Evolutionary conservation across 73 alveolate species (phyloP).

Genomic region (Stentor coeruleus): DNA sequence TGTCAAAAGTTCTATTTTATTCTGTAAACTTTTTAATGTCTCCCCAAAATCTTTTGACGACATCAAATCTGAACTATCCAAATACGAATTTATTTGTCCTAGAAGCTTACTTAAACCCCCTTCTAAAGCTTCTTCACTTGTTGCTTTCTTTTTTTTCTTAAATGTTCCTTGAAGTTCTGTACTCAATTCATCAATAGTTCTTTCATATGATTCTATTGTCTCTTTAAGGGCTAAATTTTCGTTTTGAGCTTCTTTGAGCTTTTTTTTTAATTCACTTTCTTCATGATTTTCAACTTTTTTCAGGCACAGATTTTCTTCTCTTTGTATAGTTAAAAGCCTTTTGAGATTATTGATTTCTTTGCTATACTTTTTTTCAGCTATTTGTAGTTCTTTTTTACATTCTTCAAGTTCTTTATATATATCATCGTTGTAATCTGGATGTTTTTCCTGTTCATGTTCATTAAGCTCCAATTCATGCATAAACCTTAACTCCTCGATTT

Average conservation of each 20-base stretch:
- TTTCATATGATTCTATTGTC: not conserved
- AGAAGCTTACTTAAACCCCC: not conserved
- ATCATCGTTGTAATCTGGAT: too few species aligned
- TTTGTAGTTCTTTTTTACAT: not conserved
- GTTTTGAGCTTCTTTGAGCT: not conserved
- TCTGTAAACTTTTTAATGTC: conserved; percentile 1
- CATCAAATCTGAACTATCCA: not conserved
- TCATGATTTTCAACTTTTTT: not conserved
- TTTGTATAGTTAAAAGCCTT: not conserved
- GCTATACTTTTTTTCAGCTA: not conserved
- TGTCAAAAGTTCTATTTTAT: not conserved
- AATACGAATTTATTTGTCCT: not conserved
- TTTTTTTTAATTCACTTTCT: not conserved
- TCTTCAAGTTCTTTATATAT: not conserved
- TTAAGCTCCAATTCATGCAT: not conserved
- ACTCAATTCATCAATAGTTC: conserved; percentile 18
- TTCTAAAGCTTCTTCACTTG: not conserved
- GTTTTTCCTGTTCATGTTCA: too few species aligned
- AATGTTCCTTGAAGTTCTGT: conserved; percentile 1
- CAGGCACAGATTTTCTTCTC: not conserved
- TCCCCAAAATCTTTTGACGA: conserved; percentile 10
- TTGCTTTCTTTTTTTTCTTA: not conserved
- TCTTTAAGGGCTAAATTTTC: not conserved
- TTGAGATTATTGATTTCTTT: not conserved
- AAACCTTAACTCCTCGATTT: not conserved